Evolutionary conservation across 164 flowering plant genomes (phyloP), one percentile per base, ranked within the genome.

Genomic region (Buxus sempervirens): DNA sequence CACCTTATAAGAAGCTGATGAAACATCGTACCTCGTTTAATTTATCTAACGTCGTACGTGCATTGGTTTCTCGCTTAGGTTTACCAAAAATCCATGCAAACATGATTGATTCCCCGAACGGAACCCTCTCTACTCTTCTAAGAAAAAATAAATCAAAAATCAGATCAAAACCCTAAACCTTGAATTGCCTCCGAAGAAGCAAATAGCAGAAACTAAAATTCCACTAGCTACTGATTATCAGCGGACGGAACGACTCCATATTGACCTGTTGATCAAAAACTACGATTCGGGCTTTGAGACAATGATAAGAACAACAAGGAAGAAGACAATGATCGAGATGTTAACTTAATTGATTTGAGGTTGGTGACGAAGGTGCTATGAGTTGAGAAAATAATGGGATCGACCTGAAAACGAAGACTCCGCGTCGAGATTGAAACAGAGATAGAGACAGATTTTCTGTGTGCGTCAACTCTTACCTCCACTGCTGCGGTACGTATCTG

Each of bases 31-130:
- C 69, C 69, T 66, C 69, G 51, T 54, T 54, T 21, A 66, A 66
- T 49, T 66, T 66, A 24, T 66, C 69, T 32, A 66, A 54, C 24
- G 69, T 55, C 6, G 61, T 27, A 8, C 55, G 60, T 15, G 69
- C 51, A 27, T 42, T 66, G 2, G 48, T 21, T 54, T 66, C 69
- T 19, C 56, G 61, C 26, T 66, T 66, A 56, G 69, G 69, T 36
- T 66, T 66, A 5, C 69, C 61, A 36, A 66, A 66, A 19, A 66
- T 54, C 32, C 69, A 61, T 0, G 60, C n/a, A 66, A 66, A 66
- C 69, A 66, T 66, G 61, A 19, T 19, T 53, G 55, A 18, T 7
- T 48, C 4, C 53, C 53, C 12, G 15, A 4, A 15, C 12, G 8
- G 53, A 10, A 53, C 51, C n/a, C 55, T 53, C 55, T 53, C n/a